A percentile compares a stretch with the other conserved stretches of the same genome.
phyloP scores from a whole-genome alignment of 345 rosid genomes.

The Gynandropsis gynandra region DNA sequence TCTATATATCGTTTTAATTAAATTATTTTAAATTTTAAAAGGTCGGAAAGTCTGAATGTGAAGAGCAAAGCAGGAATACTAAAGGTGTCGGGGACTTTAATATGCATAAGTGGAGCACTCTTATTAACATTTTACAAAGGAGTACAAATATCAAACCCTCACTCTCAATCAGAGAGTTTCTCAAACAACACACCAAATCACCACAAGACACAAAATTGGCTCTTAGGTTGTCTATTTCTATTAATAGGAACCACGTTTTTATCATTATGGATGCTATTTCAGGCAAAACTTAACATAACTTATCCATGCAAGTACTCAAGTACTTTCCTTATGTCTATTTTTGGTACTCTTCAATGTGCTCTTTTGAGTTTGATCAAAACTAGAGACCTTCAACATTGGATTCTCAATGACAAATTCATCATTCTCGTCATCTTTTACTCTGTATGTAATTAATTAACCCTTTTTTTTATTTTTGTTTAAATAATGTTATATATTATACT shows the following conservation, averaged over 20 bases:
- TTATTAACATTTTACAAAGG: conserved; percentile 50
- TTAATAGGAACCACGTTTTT: conserved; percentile 26
- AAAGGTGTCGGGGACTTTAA: conserved; percentile 40
- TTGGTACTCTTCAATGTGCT: conserved; percentile 49
- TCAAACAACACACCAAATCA: conserved; percentile 6
- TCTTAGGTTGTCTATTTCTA: conserved; percentile 35
- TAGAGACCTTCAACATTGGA: conserved; percentile 36
- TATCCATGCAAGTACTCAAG: conserved; percentile 49
- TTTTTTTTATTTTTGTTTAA: neutral
- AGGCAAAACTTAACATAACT: conserved; percentile 37
- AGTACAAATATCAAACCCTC: conserved; percentile 24
- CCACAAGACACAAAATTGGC: conserved; percentile 36
- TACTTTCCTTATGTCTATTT: conserved; percentile 48
- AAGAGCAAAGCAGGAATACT: conserved; percentile 34
- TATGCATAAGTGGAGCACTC: conserved; percentile 54
- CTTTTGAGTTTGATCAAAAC: conserved; percentile 32
- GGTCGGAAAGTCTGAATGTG: conserved; percentile 41
- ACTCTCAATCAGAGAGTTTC: conserved; percentile 15
- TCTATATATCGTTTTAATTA: neutral
- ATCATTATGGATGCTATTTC: conserved; percentile 51
- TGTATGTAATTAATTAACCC: conserved; percentile 37
- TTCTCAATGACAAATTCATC: conserved; percentile 37
- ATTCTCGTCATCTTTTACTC: conserved; percentile 32
- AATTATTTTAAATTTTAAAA: conserved; percentile 20
- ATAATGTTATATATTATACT: neutral